Evolutionary conservation across 2,329 filamentous ascomycete species (phyloP), one percentile per base, ranked within the genome.

Genomic region (Venturia carpophila): DNA sequence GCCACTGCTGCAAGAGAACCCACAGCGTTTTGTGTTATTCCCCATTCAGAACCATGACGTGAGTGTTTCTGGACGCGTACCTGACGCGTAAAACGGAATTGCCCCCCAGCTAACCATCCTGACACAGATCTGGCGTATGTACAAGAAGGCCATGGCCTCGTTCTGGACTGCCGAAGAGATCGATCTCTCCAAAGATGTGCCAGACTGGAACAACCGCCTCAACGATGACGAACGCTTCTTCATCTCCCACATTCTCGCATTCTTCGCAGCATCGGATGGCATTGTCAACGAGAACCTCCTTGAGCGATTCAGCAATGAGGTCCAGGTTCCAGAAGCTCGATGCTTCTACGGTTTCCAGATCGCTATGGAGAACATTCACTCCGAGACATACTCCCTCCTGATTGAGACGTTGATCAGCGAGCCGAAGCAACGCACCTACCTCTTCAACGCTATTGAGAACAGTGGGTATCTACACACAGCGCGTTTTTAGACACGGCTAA

Each of bases 311-410:
- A 96, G 91, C 73, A 88, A 86, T 69, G 94, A 99, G 80, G 93
- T 99, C 39, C 94, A 99, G 81, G 87, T 97, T 66, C 93, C 94
- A 13, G 94, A 99, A 81, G 94, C 94, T 69, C 92, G 94, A 73
- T 99, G 94, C 87, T 99, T 99, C 85, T 99, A 99, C 79, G 94
- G 94, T 69, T 99, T 99, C 86, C 94, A 99, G 83, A 97, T 97
- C 82, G 99, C 99, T 94, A 97, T 99, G 91, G 94, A 99, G 84
- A 99, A 99, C 82, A 96, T 99, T 74, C 94, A 99, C 85, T 97
- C 94, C 19, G 94, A 99, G 83, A 99, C 94, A 64, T 99, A 99
- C 85, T 97, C 93, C 24, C 88, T 99, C 43, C 87, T 99, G 75
- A 99, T 99, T 76, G 94, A 99, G 78, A 97, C 93, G 68, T 99